These are phyloP conservation scores for Ophiostoma angusticollis DNA, from an alignment of 2,329 filamentous ascomycete species.

Conservation along the genomic window DNA sequence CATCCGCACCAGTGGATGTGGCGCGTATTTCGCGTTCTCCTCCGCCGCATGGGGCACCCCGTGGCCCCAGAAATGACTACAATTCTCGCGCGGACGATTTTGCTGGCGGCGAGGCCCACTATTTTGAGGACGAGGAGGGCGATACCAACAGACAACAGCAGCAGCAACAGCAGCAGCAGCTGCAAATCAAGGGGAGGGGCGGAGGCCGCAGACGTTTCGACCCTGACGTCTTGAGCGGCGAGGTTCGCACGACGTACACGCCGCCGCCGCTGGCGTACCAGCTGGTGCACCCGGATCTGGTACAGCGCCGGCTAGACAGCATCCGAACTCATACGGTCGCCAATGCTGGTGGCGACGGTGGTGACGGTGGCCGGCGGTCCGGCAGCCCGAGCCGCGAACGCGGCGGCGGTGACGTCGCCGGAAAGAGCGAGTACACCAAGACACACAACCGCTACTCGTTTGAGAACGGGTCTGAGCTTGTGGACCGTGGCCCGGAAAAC, in stretches of 20 bases:
- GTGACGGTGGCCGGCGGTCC: neutral
- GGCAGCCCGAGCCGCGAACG: neutral
- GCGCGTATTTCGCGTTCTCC: too few species aligned
- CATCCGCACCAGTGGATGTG: too few species aligned
- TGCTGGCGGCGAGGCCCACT: too few species aligned
- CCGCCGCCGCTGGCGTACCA: conserved; percentile 32
- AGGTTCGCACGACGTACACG: conserved; percentile 24
- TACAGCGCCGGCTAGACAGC: conserved; percentile 48
- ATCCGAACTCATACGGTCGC: conserved; percentile 27
- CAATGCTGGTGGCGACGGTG: too few species aligned
- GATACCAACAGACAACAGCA: neutral
- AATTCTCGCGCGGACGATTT: too few species aligned
- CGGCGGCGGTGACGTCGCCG: conserved; percentile 12
- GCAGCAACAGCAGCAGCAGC: neutral
- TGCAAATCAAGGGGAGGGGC: neutral
- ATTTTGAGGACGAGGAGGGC: too few species aligned
- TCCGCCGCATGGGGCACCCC: too few species aligned
- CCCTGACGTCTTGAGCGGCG: conserved; percentile 1
- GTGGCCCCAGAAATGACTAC: too few species aligned
- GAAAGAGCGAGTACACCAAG: conserved; percentile 24
- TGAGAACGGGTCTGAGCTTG: conserved; percentile 50
- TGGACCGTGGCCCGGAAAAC: conserved; percentile 61
- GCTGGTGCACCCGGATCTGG: conserved; percentile 52
- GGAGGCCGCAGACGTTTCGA: neutral
- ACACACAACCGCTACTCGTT: conserved; percentile 60